A percentile compares a stretch with the other conserved stretches of the same genome.
These are phyloP conservation scores for Tympanopsis confertula DNA, from an alignment of 2,329 filamentous ascomycete genomes.

Conservation along the genomic window DNA sequence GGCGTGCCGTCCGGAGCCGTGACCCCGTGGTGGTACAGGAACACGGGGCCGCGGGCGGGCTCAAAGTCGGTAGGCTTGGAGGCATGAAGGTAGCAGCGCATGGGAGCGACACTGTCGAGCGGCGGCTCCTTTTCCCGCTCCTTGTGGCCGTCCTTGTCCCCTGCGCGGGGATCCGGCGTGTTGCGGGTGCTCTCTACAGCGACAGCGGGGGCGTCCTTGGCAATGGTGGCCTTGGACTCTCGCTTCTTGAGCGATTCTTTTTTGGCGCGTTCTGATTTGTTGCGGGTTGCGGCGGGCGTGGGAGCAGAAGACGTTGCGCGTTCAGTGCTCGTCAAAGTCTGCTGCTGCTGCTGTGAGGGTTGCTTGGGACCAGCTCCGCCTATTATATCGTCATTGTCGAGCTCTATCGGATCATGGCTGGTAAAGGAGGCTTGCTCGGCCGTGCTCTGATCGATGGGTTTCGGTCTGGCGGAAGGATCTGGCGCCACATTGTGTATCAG, in stretches of 20 bases:
- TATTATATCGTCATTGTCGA: too few relatives aligned
- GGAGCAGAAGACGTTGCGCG: not conserved
- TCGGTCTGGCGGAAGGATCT: too few relatives aligned
- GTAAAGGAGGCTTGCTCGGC: too few relatives aligned
- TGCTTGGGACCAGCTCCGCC: constrained; percentile 8
- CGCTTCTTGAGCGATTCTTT: constrained; percentile 61
- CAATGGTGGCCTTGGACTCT: constrained; percentile 38
- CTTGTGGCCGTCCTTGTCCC: constrained; percentile 16
- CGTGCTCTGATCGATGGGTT: too few relatives aligned
- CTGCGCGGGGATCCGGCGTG: constrained; percentile 37
- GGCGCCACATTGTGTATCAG: too few relatives aligned
- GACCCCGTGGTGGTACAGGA: constrained; percentile 42
- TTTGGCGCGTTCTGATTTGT: constrained; percentile 40
- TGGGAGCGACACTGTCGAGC: constrained; percentile 34
- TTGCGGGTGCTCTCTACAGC: constrained; percentile 37
- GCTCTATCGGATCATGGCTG: too few relatives aligned
- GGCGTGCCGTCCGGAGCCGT: constrained; percentile 33
- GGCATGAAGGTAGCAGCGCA: constrained; percentile 53
- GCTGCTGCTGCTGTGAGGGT: constrained; percentile 20
- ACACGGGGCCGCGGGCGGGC: constrained; percentile 40
- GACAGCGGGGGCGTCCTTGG: constrained; percentile 19
- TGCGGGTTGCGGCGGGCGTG: constrained; percentile 25
- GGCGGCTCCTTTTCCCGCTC: constrained; percentile 21
- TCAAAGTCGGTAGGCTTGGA: constrained; percentile 53
- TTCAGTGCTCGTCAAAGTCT: constrained; percentile 16